A percentile compares a stretch with the other conserved stretches of the same genome.
These are phyloP conservation scores for Podaxis sp. DNA, from an alignment of 768 basidiomycete species.

Conservation along the genomic window DNA sequence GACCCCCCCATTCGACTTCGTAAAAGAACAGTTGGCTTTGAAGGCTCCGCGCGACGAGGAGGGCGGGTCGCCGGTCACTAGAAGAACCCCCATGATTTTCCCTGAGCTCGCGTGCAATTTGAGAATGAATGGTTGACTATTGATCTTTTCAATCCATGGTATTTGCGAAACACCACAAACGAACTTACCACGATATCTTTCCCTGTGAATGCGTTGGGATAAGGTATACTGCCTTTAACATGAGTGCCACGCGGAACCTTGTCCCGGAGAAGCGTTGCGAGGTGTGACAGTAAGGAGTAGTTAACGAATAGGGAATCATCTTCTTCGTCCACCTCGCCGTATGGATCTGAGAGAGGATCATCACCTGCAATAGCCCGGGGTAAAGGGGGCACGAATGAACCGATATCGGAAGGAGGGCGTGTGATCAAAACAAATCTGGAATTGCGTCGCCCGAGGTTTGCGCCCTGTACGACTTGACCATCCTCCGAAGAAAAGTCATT, in stretches of 20 bases:
- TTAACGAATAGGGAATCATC: slow-evolving; percentile 70
- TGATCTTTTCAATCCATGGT: neutral
- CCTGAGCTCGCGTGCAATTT: slow-evolving; percentile 74
- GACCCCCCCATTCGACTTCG: slow-evolving; percentile 93
- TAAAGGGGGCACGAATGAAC: neutral
- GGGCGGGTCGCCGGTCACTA: slow-evolving; percentile 74
- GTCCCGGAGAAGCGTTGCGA: slow-evolving; percentile 86
- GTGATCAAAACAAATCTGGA: slow-evolving; percentile 2
- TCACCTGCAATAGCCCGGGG: slow-evolving; percentile 29
- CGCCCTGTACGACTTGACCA: neutral
- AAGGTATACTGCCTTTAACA: slow-evolving; percentile 90
- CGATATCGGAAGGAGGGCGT: neutral
- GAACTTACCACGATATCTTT: slow-evolving; percentile 51
- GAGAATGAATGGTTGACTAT: slow-evolving; percentile 81
- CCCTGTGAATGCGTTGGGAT: slow-evolving; percentile 88
- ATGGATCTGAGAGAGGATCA: slow-evolving; percentile 34
- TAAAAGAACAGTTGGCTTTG: slow-evolving; percentile 94
- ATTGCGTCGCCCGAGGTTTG: slow-evolving; percentile 3
- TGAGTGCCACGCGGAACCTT: slow-evolving; percentile 84
- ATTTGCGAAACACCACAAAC: neutral
- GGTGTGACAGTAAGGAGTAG: slow-evolving; percentile 80
- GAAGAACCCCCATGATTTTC: slow-evolving; percentile 61
- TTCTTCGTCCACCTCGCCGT: slow-evolving; percentile 56
- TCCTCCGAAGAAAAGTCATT: slow-evolving; percentile 7
- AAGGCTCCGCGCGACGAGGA: slow-evolving; percentile 84